These are phyloP conservation scores for Colletotrichum sp. DNA, from an alignment of 2,329 filamentous ascomycete species.

Conservation along the genomic window DNA sequence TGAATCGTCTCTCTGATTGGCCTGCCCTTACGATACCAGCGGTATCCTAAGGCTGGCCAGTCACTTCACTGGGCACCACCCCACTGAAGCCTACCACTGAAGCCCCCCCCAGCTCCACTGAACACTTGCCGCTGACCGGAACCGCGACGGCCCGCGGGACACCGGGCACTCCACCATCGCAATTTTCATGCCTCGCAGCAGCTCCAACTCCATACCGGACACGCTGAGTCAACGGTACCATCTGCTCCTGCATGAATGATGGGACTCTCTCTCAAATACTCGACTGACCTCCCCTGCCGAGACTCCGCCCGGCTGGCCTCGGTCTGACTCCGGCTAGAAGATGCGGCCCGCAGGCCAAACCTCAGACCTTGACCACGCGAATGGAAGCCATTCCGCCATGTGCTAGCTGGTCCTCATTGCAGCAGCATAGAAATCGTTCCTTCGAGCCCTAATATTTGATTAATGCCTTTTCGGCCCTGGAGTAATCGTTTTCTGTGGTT, in stretches of 20 bases:
- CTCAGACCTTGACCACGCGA: no score
- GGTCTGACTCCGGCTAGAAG: not conserved
- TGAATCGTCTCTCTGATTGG: no score
- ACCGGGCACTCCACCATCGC: not conserved
- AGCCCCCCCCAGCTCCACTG: not conserved
- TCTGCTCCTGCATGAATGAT: not conserved
- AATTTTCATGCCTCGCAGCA: not conserved
- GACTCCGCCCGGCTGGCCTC: no score
- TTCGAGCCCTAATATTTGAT: no score
- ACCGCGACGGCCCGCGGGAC: not conserved
- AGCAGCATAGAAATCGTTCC: fast-evolving
- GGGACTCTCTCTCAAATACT: not conserved
- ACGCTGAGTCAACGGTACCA: not conserved
- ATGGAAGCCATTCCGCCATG: no score
- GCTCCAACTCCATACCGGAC: not conserved
- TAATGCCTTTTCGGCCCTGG: no score
- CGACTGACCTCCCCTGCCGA: not conserved
- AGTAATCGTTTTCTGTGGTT: no score
- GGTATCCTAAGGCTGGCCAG: not conserved
- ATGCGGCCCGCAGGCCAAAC: not conserved
- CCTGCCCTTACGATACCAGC: no score
- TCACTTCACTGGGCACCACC: not conserved
- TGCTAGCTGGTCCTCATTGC: no score
- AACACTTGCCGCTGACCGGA: not conserved
- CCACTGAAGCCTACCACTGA: not conserved